Base-by-base conservation (phyloP, 257 asterid species). In the Solanum peruvianum region DNA sequence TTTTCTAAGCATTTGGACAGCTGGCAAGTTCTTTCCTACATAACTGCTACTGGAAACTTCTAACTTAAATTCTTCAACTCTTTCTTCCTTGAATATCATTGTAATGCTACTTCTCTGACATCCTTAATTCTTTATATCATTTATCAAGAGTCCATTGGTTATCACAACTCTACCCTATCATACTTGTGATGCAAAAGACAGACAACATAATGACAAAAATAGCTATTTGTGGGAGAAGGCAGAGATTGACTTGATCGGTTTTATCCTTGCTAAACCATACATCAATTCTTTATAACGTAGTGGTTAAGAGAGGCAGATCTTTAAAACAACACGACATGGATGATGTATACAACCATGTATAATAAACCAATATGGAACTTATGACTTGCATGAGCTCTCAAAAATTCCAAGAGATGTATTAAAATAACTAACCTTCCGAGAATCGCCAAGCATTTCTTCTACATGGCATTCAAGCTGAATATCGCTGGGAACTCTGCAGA, bases 401-500 rank as follows among this genome's bases (percentile, higher is more conserved):
- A 49, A 49, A 81, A 29, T 81, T 31, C 85, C 44, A 49, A 29
- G 21, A 31, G 16, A 81, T 31, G 11, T 47, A 49, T 81, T 81
- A 72, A 80, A 45, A 58, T 58, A 85, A 87, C 93, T n/a, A 80
- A 92, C 99, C 99, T 92, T 92, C 78, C 67, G 92, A 69, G 29
- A 27, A 78, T 90, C 91, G 62, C 89, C 45, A 86, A 92, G 91
- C 84, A 84, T 83, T 89, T 90, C 94, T 89, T 92, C 95, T 86
- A 84, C 85, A 86, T 87, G 93, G 87, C 89, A 92, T 75, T 91
- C 92, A 89, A 97, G 98, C 82, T 90, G 94, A 87, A 97, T 94
- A 90, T 97, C 99, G 52, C 95, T 97, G 6, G 95, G 91, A 89
- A 93, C 94, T 88, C 94, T 94, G 90, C 92, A 93, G 88, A 95